A percentile compares a stretch with the other conserved stretches of the same genome.
Conservation (phyloP, 768 basidiomycete species). For the Solioccasus polychromus region DNA sequence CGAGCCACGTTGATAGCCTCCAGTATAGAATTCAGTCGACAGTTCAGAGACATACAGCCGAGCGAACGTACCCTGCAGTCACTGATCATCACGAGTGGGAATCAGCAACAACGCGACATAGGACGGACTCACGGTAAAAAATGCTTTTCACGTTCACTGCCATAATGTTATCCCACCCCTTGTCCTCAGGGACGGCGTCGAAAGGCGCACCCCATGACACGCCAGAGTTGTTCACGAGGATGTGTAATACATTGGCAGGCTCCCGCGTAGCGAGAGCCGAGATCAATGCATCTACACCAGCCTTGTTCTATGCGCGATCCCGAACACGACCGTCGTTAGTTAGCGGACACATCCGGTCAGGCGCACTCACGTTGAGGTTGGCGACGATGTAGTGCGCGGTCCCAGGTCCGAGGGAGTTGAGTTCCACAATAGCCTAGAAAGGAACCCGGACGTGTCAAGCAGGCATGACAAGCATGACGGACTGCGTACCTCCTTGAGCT, state of each 20-base stretch:
- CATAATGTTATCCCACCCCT: slow-evolving; percentile 84
- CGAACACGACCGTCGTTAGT: not conserved
- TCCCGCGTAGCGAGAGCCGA: slow-evolving; percentile 67
- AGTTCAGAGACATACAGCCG: too few relatives aligned
- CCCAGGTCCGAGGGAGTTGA: slow-evolving; percentile 60
- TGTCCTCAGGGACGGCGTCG: slow-evolving; percentile 70
- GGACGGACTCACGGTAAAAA: slow-evolving; percentile 64
- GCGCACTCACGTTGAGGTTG: slow-evolving; percentile 68
- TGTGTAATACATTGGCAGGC: slow-evolving; percentile 57
- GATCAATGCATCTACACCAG: slow-evolving; percentile 74
- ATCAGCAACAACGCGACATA: not conserved
- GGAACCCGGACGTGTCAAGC: not conserved
- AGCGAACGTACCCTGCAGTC: slow-evolving; percentile 38
- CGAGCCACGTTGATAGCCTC: slow-evolving; percentile 47
- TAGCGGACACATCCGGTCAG: slow-evolving; percentile 27
- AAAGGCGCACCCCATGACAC: slow-evolving; percentile 75
- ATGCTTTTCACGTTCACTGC: slow-evolving; percentile 83
- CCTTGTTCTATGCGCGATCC: slow-evolving; percentile 68
- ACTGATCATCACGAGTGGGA: slow-evolving; percentile 30
- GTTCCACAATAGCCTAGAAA: slow-evolving; percentile 48
- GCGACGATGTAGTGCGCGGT: slow-evolving; percentile 72
- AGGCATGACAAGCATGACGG: not conserved
- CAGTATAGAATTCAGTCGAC: not conserved
- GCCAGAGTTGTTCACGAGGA: slow-evolving; percentile 83
- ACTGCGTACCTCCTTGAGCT: slow-evolving; percentile 68